Evolutionary conservation across 2,329 filamentous ascomycete species (phyloP).

Genomic region (Simplicillium aogashimaense): DNA sequence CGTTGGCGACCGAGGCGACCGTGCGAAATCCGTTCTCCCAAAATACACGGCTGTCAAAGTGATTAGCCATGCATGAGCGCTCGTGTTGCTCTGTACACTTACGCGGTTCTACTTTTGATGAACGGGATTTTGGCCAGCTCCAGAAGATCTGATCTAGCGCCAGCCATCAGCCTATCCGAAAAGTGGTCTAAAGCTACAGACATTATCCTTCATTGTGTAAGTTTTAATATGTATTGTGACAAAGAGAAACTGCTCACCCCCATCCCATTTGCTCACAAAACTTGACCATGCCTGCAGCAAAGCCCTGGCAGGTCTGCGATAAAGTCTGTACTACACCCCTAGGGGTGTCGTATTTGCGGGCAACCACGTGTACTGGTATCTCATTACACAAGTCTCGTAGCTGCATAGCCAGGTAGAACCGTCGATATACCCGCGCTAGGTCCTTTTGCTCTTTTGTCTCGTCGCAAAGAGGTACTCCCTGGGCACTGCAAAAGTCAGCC

Average conservation of each 20-base stretch:
- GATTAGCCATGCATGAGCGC: conserved; percentile 3
- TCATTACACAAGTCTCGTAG: conserved; percentile 74
- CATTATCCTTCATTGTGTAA: conserved; percentile 41
- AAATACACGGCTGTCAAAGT: conserved; percentile 39
- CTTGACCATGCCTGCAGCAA: conserved; percentile 69
- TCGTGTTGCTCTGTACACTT: conserved; percentile 15
- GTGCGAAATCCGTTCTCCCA: conserved; percentile 69
- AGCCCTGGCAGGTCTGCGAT: conserved; percentile 66
- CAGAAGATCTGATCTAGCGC: conserved; percentile 60
- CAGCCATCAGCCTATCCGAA: conserved; percentile 62
- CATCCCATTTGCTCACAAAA: conserved; percentile 72
- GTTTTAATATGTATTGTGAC: neutral
- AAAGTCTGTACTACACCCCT: conserved; percentile 63
- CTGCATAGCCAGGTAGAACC: conserved; percentile 68
- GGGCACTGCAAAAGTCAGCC: conserved; percentile 38
- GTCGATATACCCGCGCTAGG: conserved; percentile 52
- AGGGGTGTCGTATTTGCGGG: conserved; percentile 59
- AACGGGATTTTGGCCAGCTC: conserved; percentile 63
- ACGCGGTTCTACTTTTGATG: conserved; percentile 67
- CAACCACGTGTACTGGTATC: conserved; percentile 58
- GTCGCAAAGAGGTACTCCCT: conserved; percentile 56
- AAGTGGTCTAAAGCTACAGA: conserved; percentile 66
- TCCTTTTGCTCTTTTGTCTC: conserved; percentile 50
- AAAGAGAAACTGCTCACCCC: conserved; percentile 32
- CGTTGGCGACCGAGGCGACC: conserved; percentile 58